Conservation (phyloP, 345 rosid species). For the Boechera retrofracta region DNA sequence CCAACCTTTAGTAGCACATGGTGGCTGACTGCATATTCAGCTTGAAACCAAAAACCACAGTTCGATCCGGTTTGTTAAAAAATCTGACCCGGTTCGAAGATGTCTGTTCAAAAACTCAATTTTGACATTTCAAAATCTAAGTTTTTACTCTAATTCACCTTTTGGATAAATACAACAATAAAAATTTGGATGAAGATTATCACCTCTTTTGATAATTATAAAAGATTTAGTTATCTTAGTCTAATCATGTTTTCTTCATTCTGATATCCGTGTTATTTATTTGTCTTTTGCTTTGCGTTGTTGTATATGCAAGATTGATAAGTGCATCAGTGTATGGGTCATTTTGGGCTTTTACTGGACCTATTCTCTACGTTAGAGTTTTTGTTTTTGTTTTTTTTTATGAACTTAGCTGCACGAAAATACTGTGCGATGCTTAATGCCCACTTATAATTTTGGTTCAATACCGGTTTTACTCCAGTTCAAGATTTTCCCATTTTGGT, state of each 20-base stretch:
- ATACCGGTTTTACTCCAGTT: background rate
- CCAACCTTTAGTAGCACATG: background rate
- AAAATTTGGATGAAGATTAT: too few species aligned
- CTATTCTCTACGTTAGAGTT: background rate
- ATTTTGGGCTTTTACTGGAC: slow-evolving; percentile 15
- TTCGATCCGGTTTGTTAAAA: background rate
- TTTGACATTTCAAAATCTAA: too few species aligned
- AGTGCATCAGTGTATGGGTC: background rate
- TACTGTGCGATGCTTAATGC: too few species aligned
- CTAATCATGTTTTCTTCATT: too few species aligned
- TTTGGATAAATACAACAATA: too few species aligned
- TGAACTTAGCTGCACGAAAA: background rate
- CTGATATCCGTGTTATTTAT: too few species aligned
- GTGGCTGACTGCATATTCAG: background rate
- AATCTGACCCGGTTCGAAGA: background rate
- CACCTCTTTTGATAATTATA: too few species aligned
- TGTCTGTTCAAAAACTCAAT: background rate
- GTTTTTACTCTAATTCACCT: too few species aligned
- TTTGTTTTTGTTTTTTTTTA: background rate
- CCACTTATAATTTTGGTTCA: background rate
- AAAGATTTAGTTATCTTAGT: too few species aligned
- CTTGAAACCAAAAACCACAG: background rate
- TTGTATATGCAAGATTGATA: background rate
- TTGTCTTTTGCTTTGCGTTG: background rate
- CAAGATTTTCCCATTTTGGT: background rate